Evolutionary conservation across 2,329 filamentous ascomycete genomes (phyloP).

Genomic region (Botrytis fragariae): DNA sequence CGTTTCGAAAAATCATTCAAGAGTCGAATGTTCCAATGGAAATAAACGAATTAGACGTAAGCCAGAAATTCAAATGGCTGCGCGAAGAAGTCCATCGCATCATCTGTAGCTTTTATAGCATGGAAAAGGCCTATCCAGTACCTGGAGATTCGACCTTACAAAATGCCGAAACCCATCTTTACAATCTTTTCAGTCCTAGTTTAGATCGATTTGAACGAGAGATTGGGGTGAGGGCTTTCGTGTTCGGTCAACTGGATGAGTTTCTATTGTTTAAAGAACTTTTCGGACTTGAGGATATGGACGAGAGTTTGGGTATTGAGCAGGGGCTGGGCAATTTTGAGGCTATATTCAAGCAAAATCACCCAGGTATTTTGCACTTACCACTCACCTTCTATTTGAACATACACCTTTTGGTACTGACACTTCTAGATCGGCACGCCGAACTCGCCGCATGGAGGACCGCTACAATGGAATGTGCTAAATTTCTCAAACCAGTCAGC

Average conservation of each 20-base stretch:
- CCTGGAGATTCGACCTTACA: not conserved
- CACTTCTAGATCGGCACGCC: not conserved
- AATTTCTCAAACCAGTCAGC: not conserved
- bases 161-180: not conserved
- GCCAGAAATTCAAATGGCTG: not conserved
- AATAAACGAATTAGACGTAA: not conserved
- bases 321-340: not conserved
- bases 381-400: not conserved
- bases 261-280: not conserved
- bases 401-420: not conserved
- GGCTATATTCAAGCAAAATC: not conserved
- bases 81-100: not conserved
- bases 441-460: constrained; percentile 9
- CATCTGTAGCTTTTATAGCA: not conserved
- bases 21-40: not conserved
- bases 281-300: constrained; percentile 6
- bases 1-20: not conserved
- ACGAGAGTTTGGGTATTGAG: not conserved
- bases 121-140: not conserved
- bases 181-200: not conserved
- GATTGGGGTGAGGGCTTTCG: not conserved
- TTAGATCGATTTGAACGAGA: not conserved
- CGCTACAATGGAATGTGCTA: not conserved
- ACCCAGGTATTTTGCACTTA: not conserved
- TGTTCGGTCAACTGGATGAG: not conserved